Conservation (phyloP, 1,284 basidiomycete species). For the Pascua sp. region DNA sequence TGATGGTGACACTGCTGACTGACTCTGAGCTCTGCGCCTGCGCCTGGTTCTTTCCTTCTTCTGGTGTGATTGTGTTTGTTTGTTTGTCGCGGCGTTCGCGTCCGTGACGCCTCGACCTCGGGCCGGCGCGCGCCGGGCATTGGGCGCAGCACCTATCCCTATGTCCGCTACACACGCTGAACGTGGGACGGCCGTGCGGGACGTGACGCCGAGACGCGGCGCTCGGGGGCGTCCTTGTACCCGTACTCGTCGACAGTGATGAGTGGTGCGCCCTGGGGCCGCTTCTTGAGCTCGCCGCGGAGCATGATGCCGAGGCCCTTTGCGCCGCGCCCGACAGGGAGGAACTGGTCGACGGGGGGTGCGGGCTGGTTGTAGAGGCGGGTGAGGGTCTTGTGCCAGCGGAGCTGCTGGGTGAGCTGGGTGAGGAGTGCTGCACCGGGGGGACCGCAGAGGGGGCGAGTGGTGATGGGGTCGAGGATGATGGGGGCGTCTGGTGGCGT, state of each 20-base stretch:
- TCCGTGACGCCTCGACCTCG: too few species aligned
- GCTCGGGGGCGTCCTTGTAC: conserved; percentile 19
- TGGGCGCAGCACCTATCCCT: too few species aligned
- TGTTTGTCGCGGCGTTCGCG: too few species aligned
- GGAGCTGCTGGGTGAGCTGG: conserved; percentile 41
- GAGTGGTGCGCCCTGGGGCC: conserved; percentile 25
- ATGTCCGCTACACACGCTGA: not conserved
- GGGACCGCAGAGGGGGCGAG: conserved; percentile 36
- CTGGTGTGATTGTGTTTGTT: not conserved
- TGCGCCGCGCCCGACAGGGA: conserved; percentile 45
- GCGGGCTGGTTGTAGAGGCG: conserved; percentile 32
- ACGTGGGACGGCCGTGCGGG: not conserved
- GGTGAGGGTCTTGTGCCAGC: conserved; percentile 47
- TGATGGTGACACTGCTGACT: not conserved
- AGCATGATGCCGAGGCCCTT: conserved; percentile 48
- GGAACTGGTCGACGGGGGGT: conserved; percentile 35
- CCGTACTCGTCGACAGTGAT: conserved; percentile 41
- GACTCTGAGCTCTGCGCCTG: too few species aligned
- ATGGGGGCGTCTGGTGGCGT: conserved; percentile 23
- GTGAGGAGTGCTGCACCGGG: conserved; percentile 37
- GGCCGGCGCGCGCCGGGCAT: too few species aligned
- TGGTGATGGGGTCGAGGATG: conserved; percentile 46
- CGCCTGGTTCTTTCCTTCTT: not conserved
- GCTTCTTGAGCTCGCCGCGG: conserved; percentile 39
- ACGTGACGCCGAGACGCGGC: not conserved